Base-by-base conservation (phyloP, 495 filamentous ascomycete species). In the Rostrohypoxylon terebratum region DNA sequence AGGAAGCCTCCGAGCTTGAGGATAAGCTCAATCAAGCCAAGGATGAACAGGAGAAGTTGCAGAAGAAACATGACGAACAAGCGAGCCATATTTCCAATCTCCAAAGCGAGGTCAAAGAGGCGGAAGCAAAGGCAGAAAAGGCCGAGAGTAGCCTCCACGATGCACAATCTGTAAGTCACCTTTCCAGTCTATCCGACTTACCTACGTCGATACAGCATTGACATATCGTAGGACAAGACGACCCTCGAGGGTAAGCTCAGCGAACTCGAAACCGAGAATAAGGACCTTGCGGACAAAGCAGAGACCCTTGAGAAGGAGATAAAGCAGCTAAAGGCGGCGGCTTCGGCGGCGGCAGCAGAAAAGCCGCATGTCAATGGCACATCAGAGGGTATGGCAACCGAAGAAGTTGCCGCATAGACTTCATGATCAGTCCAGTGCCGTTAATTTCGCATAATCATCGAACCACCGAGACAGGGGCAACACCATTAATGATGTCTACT, bases 61-160 rank as follows among this genome's bases (percentile, higher is more conserved):
- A 68, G 55, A 58, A 68, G 70, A 59, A 65, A 21, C 53, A 66
- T 11, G 65, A 63, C 6, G 65, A 73, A 51, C 70, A 68, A 25
- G 25, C 65, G 0, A 36, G 36, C 25, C 58, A 65, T 18, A 68
- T 73, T 36, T 64, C 70, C 9, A 20, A 6, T 21, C 59, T 68
- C 16, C 33, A 68, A 31, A 16, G 34, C 5, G 33, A 68, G 44
- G 59, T 9, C 6, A 64, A 74, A 11, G 59, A 69, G 33, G 74
- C 50, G 10, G 66, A 73, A 23, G 57, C 67, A 7, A 66, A 71
- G 62, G 68, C 70, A 63, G 72, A 67, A 0, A 76, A 75, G 34
- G 59, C 60, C 9, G 61, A 67, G 31, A 66, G 68, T 25, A 73
- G 70, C 5, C 47, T 68, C 6, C 28, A 72, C 42, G 62, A 59